Conservation (phyloP, 2,329 filamentous ascomycete genomes). For the Botryosphaeria dothidea region DNA sequence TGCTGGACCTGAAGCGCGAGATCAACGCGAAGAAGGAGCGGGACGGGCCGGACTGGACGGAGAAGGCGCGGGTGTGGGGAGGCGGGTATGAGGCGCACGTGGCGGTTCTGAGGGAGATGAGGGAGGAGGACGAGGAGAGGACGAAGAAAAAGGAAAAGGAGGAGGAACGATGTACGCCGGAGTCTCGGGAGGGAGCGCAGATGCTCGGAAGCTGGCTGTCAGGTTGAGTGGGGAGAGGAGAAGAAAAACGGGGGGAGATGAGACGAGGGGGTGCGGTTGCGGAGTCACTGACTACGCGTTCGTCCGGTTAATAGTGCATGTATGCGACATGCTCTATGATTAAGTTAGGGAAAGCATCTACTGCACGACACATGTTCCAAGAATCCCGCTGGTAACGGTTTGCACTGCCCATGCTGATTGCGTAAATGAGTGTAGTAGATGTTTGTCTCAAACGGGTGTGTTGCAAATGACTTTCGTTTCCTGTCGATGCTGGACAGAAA, state of each 20-base stretch:
- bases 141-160: not conserved
- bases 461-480: too few species aligned
- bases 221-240: too few species aligned
- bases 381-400: not conserved
- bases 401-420: too few species aligned
- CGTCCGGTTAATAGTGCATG: not conserved
- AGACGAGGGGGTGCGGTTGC: too few species aligned
- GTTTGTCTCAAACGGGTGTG: too few species aligned
- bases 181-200: not conserved
- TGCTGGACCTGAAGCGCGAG: not conserved
- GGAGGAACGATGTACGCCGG: not conserved
- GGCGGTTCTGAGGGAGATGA: not conserved
- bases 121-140: not conserved
- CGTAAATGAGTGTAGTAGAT: too few species aligned
- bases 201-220: not conserved
- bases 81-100: not conserved
- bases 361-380: not conserved
- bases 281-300: too few species aligned
- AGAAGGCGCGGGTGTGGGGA: not conserved
- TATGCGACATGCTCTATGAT: not conserved
- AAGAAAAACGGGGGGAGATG: too few species aligned
- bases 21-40: not conserved
- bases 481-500: too few species aligned
- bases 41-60: not conserved
- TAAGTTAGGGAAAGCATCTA: not conserved